Evolutionary conservation across 371 early-diverging fungal genomes (phyloP), one percentile per base, ranked within the genome.

Genomic region (Rhizopus stolonifer): DNA sequence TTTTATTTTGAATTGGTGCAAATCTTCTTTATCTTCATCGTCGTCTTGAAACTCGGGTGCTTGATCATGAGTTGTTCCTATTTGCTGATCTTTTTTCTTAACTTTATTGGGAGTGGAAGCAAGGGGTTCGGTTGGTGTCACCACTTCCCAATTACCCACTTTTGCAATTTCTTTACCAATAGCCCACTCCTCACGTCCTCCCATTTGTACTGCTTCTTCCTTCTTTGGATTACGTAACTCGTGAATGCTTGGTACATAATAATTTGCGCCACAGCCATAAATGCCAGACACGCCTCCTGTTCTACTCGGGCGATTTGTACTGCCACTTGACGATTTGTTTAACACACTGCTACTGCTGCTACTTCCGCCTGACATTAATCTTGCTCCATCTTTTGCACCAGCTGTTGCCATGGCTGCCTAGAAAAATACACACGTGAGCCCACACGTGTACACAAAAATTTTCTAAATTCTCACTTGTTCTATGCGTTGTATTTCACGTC

Each of bases 401-500:
- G 51, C 25, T 1, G 52, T 38, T 45, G 36, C 10, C 7, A 32
- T 19, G 7, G 58, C 58, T 10, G 52, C 58, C 58, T 58, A 52
- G 13, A 7, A 11, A 10, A 7, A 11, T 13, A 13, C 58, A 45
- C n/a, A 42, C 31, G 19, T 24, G 13, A 45, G 15, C 15, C 22
- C 15, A 18, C 8, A 18, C 21, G 29, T 17, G 1, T 14, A n/a
- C n/a, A n/a, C n/a, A n/a, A n/a, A 8, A 17, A 23, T 9, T 17
- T 14, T 31, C 21, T 17, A 14, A 24, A 13, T 25, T 9, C 34
- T 45, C 61, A 85, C 83, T 64, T 77, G 74, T 33, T 88, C 87
- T 39, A 87, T 86, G 15, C 77, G 72, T 25, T 83, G 74, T 60
- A 87, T 55, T 64, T 86, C 82, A 26, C 67, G 68, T 34, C 71